Evolutionary conservation across 2,329 filamentous ascomycete genomes (phyloP).

Genomic region (Ustilaginoidea virens): DNA sequence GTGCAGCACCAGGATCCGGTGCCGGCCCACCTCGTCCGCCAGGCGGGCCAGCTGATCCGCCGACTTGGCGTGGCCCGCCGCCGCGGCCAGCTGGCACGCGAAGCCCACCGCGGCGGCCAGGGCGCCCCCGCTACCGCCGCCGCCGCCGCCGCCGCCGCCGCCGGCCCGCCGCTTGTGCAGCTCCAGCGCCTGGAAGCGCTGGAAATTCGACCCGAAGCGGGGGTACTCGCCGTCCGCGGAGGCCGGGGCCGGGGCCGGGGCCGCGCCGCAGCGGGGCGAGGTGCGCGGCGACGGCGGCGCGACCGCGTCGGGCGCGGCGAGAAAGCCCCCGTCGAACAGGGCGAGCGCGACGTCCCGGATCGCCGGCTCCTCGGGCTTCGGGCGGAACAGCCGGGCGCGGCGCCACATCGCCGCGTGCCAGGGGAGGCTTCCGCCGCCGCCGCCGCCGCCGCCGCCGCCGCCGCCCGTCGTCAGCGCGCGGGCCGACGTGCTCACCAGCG

Average conservation of each 20-base stretch:
- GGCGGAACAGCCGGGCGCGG: constrained; percentile 43
- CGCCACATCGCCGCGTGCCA: constrained; percentile 49
- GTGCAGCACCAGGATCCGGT: constrained; percentile 64
- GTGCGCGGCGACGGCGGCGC: constrained; percentile 29
- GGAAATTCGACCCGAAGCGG: constrained; percentile 58
- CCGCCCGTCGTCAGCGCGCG: constrained; percentile 42
- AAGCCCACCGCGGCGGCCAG: constrained; percentile 54
- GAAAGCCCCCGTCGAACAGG: constrained; percentile 51
- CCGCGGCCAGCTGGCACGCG: constrained; percentile 62
- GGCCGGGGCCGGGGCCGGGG: no score
- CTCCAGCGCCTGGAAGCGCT: constrained; percentile 71
- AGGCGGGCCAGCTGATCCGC: constrained; percentile 47
- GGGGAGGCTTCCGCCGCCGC: no score
- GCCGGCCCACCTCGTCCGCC: constrained; percentile 52
- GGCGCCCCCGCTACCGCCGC: no score
- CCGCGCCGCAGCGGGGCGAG: constrained; percentile 24
- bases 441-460: no score
- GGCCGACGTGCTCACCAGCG: constrained; percentile 47
- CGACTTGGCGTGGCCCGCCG: constrained; percentile 66
- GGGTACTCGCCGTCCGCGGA: constrained; percentile 25
- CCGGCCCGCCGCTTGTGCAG: constrained; percentile 52
- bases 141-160: no score
- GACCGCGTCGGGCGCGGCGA: constrained; percentile 41
- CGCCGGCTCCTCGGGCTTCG: constrained; percentile 53
- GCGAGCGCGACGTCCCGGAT: constrained; percentile 48